Percentiles rank a stretch among this genome's conserved stretches.
Conservation (phyloP, 192 early-diverging fungal genomes). For the Umbelopsis vinacea region DNA sequence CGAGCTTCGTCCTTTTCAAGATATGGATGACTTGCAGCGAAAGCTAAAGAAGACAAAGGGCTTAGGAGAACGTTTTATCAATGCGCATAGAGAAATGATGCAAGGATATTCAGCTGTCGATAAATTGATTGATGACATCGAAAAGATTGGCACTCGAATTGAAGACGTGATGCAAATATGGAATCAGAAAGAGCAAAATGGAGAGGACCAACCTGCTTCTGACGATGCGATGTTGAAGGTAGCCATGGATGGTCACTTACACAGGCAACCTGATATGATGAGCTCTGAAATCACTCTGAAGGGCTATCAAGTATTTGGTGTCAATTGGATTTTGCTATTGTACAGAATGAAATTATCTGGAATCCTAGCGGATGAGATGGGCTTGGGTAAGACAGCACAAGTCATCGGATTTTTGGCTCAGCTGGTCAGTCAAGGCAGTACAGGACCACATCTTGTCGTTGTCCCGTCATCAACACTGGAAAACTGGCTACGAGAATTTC, state of each 20-base stretch:
- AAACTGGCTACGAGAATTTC: constrained; percentile 92
- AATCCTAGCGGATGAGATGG: constrained; percentile 85
- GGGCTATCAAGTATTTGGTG: constrained; percentile 84
- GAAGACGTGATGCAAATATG: constrained; percentile 53
- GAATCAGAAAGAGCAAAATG: constrained; percentile 35
- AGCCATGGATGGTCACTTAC: constrained; percentile 55
- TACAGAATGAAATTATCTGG: constrained; percentile 75
- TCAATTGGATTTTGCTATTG: constrained; percentile 83
- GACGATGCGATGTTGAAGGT: neutral
- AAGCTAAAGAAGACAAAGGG: constrained; percentile 57
- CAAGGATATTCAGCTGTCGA: constrained; percentile 71
- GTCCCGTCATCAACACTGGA: constrained; percentile 86
- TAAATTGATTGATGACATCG: constrained; percentile 58
- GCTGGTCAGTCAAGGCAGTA: constrained; percentile 51
- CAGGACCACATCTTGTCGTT: constrained; percentile 77
- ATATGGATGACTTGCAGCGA: constrained; percentile 54
- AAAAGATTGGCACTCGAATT: constrained; percentile 58
- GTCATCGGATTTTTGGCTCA: constrained; percentile 81
- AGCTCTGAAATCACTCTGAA: constrained; percentile 70
- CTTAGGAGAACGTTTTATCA: constrained; percentile 53
- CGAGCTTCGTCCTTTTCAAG: constrained; percentile 59
- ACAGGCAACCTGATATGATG: constrained; percentile 61
- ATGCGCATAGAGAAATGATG: constrained; percentile 57
- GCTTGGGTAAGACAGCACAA: constrained; percentile 92
- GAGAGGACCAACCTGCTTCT: constrained; percentile 4